These are phyloP conservation scores for Talaromyces nanjingensis DNA, from an alignment of 495 filamentous ascomycete species.

Conservation along the genomic window DNA sequence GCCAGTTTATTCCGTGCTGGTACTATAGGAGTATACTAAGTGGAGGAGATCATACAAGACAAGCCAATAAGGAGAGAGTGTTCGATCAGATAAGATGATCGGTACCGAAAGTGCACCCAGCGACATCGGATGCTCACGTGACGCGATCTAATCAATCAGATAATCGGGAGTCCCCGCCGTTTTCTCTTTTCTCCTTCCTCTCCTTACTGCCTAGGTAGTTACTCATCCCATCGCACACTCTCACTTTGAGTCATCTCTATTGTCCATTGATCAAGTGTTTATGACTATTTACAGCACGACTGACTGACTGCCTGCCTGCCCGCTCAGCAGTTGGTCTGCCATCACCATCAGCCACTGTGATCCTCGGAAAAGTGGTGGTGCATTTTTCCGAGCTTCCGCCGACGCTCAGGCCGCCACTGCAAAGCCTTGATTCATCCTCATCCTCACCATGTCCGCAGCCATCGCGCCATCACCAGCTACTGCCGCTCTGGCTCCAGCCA, in stretches of 20 bases:
- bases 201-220: too few species aligned
- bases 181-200: slow-evolving; percentile 14
- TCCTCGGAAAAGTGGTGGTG: not conserved
- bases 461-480: slow-evolving; percentile 14
- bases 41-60: not conserved
- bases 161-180: slow-evolving; percentile 16
- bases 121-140: slow-evolving; percentile 11
- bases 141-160: slow-evolving; percentile 34
- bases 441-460: slow-evolving; percentile 1
- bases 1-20: not conserved
- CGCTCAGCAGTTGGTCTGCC: not conserved
- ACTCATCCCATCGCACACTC: not conserved
- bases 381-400: slow-evolving; percentile 2
- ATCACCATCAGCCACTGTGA: not conserved
- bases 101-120: slow-evolving; percentile 4
- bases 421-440: not conserved
- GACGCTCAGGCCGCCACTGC: not conserved
- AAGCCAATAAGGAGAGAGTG: slow-evolving; percentile 10
- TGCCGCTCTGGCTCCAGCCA: slow-evolving; percentile 23
- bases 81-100: slow-evolving; percentile 17
- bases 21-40: too few species aligned
- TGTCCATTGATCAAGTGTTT: not conserved
- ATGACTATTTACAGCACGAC: not conserved
- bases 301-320: not conserved
- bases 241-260: too few species aligned